Conservation (phyloP, 768 basidiomycete species). For the Boletus eberwhitei region DNA sequence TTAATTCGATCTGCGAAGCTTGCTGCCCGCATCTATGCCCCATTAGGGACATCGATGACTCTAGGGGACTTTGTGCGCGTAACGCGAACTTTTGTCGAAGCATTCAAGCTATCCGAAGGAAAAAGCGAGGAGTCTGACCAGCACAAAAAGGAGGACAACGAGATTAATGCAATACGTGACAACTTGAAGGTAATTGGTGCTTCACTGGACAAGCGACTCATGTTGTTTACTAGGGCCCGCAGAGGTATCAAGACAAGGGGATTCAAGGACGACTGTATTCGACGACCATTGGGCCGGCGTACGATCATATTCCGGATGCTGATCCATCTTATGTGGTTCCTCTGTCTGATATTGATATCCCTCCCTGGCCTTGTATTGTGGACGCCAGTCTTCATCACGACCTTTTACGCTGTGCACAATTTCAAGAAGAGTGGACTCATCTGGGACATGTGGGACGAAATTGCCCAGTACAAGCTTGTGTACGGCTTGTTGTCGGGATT, state of each 20-base stretch:
- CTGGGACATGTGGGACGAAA: constrained; percentile 87
- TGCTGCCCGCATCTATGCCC: constrained; percentile 78
- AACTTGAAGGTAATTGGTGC: constrained; percentile 56
- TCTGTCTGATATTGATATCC: constrained; percentile 60
- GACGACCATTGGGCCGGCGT: constrained; percentile 53
- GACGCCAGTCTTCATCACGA: constrained; percentile 73
- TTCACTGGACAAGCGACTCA: background rate
- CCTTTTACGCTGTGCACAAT: constrained; percentile 65
- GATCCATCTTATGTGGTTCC: constrained; percentile 62
- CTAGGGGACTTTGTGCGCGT: constrained; percentile 83
- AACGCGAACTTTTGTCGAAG: constrained; percentile 70
- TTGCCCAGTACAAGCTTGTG: constrained; percentile 84
- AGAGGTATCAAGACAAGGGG: constrained; percentile 77
- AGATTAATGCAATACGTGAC: constrained; percentile 36
- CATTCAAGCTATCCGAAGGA: constrained; percentile 51
- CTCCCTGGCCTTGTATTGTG: constrained; percentile 79
- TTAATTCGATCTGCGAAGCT: constrained; percentile 70
- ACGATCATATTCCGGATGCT: constrained; percentile 61
- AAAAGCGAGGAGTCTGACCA: constrained; percentile 25
- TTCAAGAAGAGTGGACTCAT: constrained; percentile 81
- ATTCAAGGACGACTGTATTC: constrained; percentile 84
- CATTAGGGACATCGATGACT: constrained; percentile 82
- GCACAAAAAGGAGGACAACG: constrained; percentile 24
- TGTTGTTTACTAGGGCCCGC: constrained; percentile 3
- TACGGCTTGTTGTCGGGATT: constrained; percentile 77